These are phyloP conservation scores for Fusarium hostae DNA, from an alignment of 2,329 filamentous ascomycete species.

Conservation along the genomic window DNA sequence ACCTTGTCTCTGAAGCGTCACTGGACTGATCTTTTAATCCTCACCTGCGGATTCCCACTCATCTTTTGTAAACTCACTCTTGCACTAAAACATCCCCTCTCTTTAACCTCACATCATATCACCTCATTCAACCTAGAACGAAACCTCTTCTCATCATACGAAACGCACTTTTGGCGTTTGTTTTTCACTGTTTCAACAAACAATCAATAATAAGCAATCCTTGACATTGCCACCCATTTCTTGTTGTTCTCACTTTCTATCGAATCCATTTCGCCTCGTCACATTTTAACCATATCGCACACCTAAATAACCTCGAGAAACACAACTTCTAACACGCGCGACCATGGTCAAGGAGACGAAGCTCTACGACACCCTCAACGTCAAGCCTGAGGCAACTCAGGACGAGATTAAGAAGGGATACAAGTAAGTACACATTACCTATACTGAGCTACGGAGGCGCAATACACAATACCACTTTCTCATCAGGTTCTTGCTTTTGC, in stretches of 20 bases:
- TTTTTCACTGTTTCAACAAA: constrained; percentile 13
- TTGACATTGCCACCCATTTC: constrained; percentile 1
- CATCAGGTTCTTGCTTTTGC: background rate
- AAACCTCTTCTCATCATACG: constrained; percentile 1
- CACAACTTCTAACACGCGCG: constrained; percentile 38
- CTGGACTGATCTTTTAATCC: constrained; percentile 36
- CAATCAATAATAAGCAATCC: constrained; percentile 20
- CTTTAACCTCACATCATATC: constrained; percentile 15
- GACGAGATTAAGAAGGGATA: constrained; percentile 99
- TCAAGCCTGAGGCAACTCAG: constrained; percentile 83
- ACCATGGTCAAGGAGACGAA: constrained; percentile 95
- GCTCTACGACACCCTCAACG: constrained; percentile 86
- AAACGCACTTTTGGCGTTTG: constrained; percentile 16
- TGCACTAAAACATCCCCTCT: constrained; percentile 23
- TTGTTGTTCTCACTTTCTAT: constrained; percentile 20
- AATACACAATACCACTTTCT: background rate
- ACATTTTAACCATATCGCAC: constrained; percentile 15
- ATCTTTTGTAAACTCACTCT: constrained; percentile 42
- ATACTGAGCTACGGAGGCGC: background rate
- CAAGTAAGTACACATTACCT: constrained; percentile 65
- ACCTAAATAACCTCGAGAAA: background rate
- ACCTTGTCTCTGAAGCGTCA: constrained; percentile 34
- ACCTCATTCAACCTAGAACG: constrained; percentile 10
- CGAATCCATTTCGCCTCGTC: constrained; percentile 4
- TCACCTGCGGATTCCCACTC: constrained; percentile 35